Percentiles rank a stretch among this genome's conserved stretches.
phyloP scores from a whole-genome alignment of 2,329 filamentous ascomycete genomes.

The Chaetoscypha palmicola region DNA sequence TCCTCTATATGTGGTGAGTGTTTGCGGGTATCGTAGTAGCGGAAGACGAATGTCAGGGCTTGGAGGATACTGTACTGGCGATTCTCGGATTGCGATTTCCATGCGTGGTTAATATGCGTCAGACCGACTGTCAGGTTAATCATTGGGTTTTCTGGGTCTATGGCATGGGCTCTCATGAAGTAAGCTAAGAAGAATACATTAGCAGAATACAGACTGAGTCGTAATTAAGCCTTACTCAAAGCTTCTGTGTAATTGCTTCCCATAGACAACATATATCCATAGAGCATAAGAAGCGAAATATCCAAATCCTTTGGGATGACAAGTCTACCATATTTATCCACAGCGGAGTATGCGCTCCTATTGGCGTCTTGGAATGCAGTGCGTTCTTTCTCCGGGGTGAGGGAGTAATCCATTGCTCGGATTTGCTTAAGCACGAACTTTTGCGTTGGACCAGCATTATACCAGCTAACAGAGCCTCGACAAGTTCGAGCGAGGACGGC shows the following conservation, averaged over 20 bases:
- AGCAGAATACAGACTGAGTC: not conserved
- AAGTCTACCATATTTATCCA: slow-evolving; percentile 30
- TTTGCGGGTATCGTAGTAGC: slow-evolving; percentile 59
- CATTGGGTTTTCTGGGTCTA: slow-evolving; percentile 70
- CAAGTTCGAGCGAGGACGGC: slow-evolving; percentile 69
- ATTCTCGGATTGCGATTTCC: slow-evolving; percentile 87
- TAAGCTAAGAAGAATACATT: slow-evolving; percentile 50
- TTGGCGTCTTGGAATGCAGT: slow-evolving; percentile 38
- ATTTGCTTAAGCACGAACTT: slow-evolving; percentile 91
- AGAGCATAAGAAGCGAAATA: slow-evolving; percentile 75
- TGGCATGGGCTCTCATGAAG: slow-evolving; percentile 68
- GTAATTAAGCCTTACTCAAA: slow-evolving; percentile 48
- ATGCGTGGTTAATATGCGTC: slow-evolving; percentile 78
- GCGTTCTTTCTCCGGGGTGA: slow-evolving; percentile 46
- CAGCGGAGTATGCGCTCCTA: slow-evolving; percentile 33
- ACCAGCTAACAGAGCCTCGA: slow-evolving; percentile 66
- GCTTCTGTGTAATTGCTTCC: slow-evolving; percentile 79
- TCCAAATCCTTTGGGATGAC: slow-evolving; percentile 47
- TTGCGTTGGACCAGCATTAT: slow-evolving; percentile 73
- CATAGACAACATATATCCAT: slow-evolving; percentile 81
- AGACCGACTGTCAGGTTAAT: slow-evolving; percentile 77
- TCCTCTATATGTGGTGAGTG: slow-evolving; percentile 34
- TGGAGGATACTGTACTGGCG: slow-evolving; percentile 82
- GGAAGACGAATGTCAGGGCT: slow-evolving; percentile 71
- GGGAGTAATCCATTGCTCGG: slow-evolving; percentile 72